Evolutionary conservation across 2,329 filamentous ascomycete species (phyloP).

Genomic region (Penicillium sp.): DNA sequence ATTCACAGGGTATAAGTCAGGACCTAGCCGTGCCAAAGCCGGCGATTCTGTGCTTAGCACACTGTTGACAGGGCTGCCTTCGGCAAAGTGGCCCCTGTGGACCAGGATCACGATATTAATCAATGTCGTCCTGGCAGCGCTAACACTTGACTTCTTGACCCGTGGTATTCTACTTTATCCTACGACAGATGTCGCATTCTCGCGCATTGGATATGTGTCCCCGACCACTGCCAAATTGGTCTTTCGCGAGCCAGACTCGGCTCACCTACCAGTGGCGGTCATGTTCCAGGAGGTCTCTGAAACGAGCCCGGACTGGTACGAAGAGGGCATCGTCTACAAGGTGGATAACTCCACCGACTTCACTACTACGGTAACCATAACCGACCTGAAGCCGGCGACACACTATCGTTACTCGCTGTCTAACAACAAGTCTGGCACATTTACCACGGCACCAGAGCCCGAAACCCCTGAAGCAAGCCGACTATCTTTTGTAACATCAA

Average conservation of each 20-base stretch:
- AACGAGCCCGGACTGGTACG: constrained; percentile 54
- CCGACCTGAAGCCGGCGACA: constrained; percentile 67
- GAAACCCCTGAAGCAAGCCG: constrained; percentile 65
- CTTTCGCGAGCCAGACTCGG: constrained; percentile 76
- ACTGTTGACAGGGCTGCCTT: constrained; percentile 74
- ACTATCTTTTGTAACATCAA: constrained; percentile 89
- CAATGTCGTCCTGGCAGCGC: constrained; percentile 67
- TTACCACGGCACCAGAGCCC: constrained; percentile 71
- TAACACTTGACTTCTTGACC: constrained; percentile 76
- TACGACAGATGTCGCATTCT: constrained; percentile 76
- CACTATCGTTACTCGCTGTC: constrained; percentile 82
- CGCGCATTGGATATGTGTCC: constrained; percentile 83
- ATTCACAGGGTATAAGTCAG: constrained; percentile 3
- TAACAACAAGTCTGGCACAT: constrained; percentile 81
- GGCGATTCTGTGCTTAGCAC: constrained; percentile 55
- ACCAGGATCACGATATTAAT: constrained; percentile 69
- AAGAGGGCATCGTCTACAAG: constrained; percentile 64
- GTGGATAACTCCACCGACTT: constrained; percentile 79
- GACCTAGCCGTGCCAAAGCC: constrained; percentile 4
- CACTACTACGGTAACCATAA: constrained; percentile 69
- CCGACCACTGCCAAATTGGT: constrained; percentile 75
- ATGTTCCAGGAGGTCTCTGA: constrained; percentile 53
- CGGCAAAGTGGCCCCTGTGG: constrained; percentile 63
- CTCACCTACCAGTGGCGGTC: constrained; percentile 72
- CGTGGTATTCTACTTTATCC: constrained; percentile 69